A percentile compares a stretch with the other conserved stretches of the same genome.
phyloP scores from a whole-genome alignment of 2,329 filamentous ascomycete genomes.

The Exophiala sp. region DNA sequence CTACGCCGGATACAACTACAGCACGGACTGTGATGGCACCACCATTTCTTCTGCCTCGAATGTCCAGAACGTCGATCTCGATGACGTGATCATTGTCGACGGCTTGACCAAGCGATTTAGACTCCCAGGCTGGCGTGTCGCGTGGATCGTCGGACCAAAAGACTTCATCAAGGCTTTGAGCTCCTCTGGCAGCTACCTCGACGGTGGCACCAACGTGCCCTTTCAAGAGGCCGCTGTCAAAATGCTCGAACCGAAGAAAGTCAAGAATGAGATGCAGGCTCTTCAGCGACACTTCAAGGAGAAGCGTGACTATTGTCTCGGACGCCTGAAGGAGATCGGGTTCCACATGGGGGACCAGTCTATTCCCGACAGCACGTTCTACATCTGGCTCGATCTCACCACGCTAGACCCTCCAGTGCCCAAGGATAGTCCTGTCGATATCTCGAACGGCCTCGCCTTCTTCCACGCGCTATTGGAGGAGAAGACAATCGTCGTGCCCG shows the following conservation, averaged over 20 bases:
- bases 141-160: conserved; percentile 93
- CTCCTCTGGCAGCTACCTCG: conserved; percentile 88
- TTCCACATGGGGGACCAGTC: conserved; percentile 68
- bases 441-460: conserved; percentile 92
- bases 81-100: conserved; percentile 92
- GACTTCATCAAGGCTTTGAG: conserved; percentile 93
- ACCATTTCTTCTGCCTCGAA: conserved; percentile 89
- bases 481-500: conserved; percentile 94
- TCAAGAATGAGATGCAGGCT: conserved; percentile 81
- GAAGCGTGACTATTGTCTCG: conserved; percentile 89
- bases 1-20: conserved; percentile 96
- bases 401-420: conserved; percentile 52
- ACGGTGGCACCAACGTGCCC: conserved; percentile 89
- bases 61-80: conserved; percentile 77
- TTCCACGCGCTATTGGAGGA: conserved; percentile 90
- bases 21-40: conserved; percentile 80
- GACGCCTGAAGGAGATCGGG: conserved; percentile 76
- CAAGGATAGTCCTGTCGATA: conserved; percentile 57
- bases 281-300: conserved; percentile 85
- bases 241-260: conserved; percentile 84
- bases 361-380: conserved; percentile 89
- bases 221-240: conserved; percentile 91
- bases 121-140: conserved; percentile 91
- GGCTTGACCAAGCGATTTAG: conserved; percentile 96
- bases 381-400: conserved; percentile 71